Base-by-base conservation (phyloP, 2,329 filamentous ascomycete species). In the Pseudogymnoascus sp. region DNA sequence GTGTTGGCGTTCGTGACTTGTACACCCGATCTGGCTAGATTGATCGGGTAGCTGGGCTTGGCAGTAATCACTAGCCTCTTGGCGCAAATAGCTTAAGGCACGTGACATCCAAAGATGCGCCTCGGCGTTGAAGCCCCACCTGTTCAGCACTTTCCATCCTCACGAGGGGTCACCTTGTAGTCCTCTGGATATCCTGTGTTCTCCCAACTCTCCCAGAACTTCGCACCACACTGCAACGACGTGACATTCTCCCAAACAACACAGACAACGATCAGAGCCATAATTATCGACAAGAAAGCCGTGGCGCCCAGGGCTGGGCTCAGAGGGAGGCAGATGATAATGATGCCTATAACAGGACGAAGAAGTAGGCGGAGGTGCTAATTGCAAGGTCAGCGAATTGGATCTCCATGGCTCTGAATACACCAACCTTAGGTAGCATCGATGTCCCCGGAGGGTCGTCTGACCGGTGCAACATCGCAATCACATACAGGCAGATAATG, bases 181-280 rank as follows among this genome's bases (percentile, higher is more conserved):
- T 56, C 46, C 6, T 71, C 69, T 1, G 72, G 71, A 61, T 74
- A 73, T 16, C 63, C 46, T 1, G 69, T 72, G 26, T 74, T 67
- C 19, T 66, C 67, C 71, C 72, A 74, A 6, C 31, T 64, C 64
- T 74, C 72, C 68, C 70, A 73, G 46, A 73, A 62, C 22, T 64
- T 65, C 6, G 62, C 61, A 62, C 68, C 68, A 3, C 63, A 61
- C 43, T 65, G 65, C 7, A 66, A 12, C 7, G 59, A 63, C 12
- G 65, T 65, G 22, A 79, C 62, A 19, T 76, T 80, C 69, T 80
- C 79, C 78, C 78, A 80, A 8, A 80, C 66, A 3, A 78, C 66
- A 4, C 77, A 70, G 62, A 78, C 74, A 0, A 75, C 76, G 61
- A 80, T 74, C 14, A 81, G 68, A 1, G 73, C 72, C 77, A 78